Evolutionary conservation across 1,284 basidiomycete genomes (phyloP), one percentile per base, ranked within the genome.

Genomic region (Amylostereum areolatum): DNA sequence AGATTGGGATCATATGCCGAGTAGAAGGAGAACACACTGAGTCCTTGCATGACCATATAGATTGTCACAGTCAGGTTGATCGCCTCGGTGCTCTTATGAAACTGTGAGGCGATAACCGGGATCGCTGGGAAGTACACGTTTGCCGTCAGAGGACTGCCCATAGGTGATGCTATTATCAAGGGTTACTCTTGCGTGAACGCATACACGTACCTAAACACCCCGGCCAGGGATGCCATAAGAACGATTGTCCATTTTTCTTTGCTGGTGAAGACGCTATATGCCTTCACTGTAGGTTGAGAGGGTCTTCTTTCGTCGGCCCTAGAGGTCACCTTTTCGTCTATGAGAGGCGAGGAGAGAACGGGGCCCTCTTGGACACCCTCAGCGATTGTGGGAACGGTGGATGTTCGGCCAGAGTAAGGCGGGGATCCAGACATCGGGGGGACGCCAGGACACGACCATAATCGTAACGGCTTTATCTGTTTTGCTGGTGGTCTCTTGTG

Each of bases 101-200:
- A 87, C 1, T 71, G 83, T 4, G 55, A 52, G 0, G 83, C 72
- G 27, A 92, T 71, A 2, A 75, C 72, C 0, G 87, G 88, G 44
- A 92, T 83, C 2, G 84, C 85, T 7, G 88, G 87, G 52, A 89
- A 79, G 61, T 89, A 92, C 50, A 89, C 83, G 52, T 83, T 89
- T 3, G 83, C 75, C 2, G 87, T 83, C 28, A 91, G 62, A 2
- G 86, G 85, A 57, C 85, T 88, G 50, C 5, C 33, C 35, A 48
- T 36, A 3, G 27, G 42, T 28, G 9, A 31, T 11, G 18, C 18
- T 18, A 18, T 18, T 37, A 37, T n/a, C 49, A 9, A 37, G n/a
- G 39, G 30, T 10, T 31, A 8, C 28, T 9, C 29, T 47, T n/a
- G 6, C 4, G 35, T 9, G 28, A 33, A 42, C 18, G 37, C 30